Percentiles rank a stretch among this genome's conserved stretches.
Evolutionary conservation across 371 early-diverging fungal genomes (phyloP).

Genomic region (Mucor lusitanicus): DNA sequence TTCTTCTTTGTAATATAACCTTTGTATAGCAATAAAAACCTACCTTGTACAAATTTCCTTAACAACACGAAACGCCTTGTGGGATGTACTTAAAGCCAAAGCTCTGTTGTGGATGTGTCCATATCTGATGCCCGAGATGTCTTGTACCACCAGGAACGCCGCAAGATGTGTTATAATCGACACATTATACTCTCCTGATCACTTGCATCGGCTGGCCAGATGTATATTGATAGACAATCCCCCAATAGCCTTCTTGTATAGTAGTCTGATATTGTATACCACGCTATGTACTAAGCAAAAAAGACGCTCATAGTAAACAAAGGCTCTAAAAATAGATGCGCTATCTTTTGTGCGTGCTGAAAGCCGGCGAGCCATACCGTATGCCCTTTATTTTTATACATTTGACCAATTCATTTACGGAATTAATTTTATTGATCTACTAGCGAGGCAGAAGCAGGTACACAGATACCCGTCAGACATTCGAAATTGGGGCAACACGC

Average conservation of each 20-base stretch:
- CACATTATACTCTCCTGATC: not conserved
- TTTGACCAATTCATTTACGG: not conserved
- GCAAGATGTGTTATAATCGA: not conserved
- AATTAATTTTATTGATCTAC: not conserved
- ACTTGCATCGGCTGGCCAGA: not conserved
- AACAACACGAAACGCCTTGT: not conserved
- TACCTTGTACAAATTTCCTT: not conserved
- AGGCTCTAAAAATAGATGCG: not conserved
- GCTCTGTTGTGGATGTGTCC: not conserved
- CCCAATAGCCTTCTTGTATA: too few relatives aligned
- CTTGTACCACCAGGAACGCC: not conserved
- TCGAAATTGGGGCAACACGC: not conserved
- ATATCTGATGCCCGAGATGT: not conserved
- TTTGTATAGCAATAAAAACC: not conserved
- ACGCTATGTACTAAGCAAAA: not conserved
- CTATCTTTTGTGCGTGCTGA: not conserved
- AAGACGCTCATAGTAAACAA: not conserved
- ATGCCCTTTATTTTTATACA: not conserved
- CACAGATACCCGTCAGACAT: not conserved
- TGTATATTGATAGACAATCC: not conserved
- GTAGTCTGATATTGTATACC: too few relatives aligned
- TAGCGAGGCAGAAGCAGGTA: not conserved
- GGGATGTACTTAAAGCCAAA: not conserved
- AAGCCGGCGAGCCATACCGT: too few relatives aligned
- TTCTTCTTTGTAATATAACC: not conserved